Base-by-base conservation (phyloP, 73 alveolate species). In the Paramecium octaurelia region DNA sequence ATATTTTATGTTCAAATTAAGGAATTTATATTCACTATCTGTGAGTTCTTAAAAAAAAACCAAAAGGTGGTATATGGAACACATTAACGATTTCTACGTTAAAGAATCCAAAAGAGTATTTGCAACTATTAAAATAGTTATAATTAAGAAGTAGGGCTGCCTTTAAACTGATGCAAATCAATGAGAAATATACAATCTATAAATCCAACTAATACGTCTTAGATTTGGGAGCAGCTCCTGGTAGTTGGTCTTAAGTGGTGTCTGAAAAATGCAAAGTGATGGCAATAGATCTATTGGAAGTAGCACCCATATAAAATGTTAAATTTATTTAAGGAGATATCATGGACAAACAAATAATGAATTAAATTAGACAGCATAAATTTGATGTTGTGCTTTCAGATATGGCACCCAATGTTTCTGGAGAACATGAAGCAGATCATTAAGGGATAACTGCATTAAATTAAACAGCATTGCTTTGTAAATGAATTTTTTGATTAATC, bases 221-320 rank as follows among this genome's bases (percentile, higher is more conserved):
- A 29, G 99, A 97, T 86, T 77, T 97, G 10, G 99, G 99, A 11
- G 95, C 98, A 18, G 97, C 98, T 4, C 99, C 99, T n/a, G 99
- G 99, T 11, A 96, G 98, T 27, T 97, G 99, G 98, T 93, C 97
- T 36, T 94, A 97, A 93, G 96, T 95, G 16, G 95, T 94, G 6
- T 76, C 94, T 2, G 95, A 95, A 29, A 68, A 92, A 23, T 92
- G 85, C 18, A 69, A 85, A 43, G 96, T 96, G 1, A 92, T 94
- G 4, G 97, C 97, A 1, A 95, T 96, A 4, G 99, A 97, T 90
- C 58, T 95, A 18, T 75, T 93, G 23, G 44, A 86, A 46, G 92
- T 97, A 92, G 77, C 42, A 10, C 93, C 94, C 38, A 92, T 96
- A n/a, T 34, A 80, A 54, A 97, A 98, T 16, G 95, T 94, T 14